Evolutionary conservation across 1,284 basidiomycete genomes (phyloP).

Genomic region (Heterobasidion occidentale): DNA sequence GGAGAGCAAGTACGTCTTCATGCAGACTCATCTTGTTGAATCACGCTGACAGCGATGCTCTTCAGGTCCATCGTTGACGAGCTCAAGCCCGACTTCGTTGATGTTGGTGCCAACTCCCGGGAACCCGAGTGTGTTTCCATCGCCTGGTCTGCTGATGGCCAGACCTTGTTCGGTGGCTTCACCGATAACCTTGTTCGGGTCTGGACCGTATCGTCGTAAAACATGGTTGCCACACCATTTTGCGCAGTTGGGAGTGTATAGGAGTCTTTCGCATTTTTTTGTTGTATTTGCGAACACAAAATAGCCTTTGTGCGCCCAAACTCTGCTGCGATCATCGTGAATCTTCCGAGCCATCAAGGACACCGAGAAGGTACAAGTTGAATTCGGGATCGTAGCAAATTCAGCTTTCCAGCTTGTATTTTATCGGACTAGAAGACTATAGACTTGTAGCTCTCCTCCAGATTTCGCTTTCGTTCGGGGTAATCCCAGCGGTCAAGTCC

Average conservation of each 20-base stretch:
- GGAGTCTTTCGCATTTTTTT: conserved; percentile 6
- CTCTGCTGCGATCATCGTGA: background rate
- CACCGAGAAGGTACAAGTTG: background rate
- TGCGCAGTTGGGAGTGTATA: conserved; percentile 4
- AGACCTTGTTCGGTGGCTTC: conserved; percentile 95
- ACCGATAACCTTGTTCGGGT: conserved; percentile 88
- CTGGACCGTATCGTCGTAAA: conserved; percentile 81
- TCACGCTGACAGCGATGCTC: background rate
- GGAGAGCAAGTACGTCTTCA: conserved; percentile 82
- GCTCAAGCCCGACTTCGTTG: conserved; percentile 89
- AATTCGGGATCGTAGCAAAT: background rate
- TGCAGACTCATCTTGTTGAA: background rate
- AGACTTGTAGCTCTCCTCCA: conserved; percentile 33
- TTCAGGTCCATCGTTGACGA: conserved; percentile 95
- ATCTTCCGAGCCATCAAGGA: background rate
- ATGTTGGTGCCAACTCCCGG: conserved; percentile 70
- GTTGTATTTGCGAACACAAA: conserved; percentile 16
- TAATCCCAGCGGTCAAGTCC: conserved; percentile 69
- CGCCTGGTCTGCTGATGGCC: conserved; percentile 97
- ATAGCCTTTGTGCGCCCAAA: conserved; percentile 9
- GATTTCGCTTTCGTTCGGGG: conserved; percentile 50
- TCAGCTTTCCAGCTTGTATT: background rate
- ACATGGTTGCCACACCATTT: background rate
- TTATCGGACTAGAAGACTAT: background rate
- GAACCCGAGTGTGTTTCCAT: conserved; percentile 97